Evolutionary conservation across 1,284 basidiomycete species (phyloP), one percentile per base, ranked within the genome.

Genomic region (Tilletia walkeri): DNA sequence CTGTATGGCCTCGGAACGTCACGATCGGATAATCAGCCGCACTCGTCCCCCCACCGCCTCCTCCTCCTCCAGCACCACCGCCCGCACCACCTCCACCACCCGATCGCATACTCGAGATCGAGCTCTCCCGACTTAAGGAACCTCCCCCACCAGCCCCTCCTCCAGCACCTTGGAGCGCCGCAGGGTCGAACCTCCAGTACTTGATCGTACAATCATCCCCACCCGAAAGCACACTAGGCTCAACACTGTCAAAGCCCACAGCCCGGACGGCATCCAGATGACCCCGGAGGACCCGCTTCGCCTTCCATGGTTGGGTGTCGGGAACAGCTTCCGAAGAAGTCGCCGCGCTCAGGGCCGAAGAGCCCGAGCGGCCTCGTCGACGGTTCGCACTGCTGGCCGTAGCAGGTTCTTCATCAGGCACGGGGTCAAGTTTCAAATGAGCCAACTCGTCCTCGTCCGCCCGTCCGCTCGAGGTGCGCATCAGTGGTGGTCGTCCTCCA

Each of bases 131-230:
- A 63, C 47, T 47, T 18, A 47, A 1, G n/a, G 39, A 34, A 16
- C 50, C 50, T 4, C 36, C 59, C 16, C 34, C 36, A 3, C 72
- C 56, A 1, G 78, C 65, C 36, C 84, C 82, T 20, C 66, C 47
- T 5, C 18, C 12, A 66, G 18, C 36, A 71, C 70, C 71, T 68
- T 30, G 56, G 50, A 78, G 65, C 20, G 67, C 67, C 14, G 72
- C 63, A 3, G 70, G 56, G 34, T 80, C 76, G 34, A 94, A 88
- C 73, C 91, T 88, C 95, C 95, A 99, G 73, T 97, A 89, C 85
- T 98, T 99, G 76, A 99, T 90, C 14, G 94, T 95, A 83, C 89
- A 92, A 83, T 99, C 96, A 84, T 97, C 95, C 50, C 93, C 92
- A 49, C 92, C 95, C 54, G 92, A 94, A 10, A 92, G 93, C 56